Base-by-base conservation (phyloP, 1,284 basidiomycete species). In the Boletus subluridellus region DNA sequence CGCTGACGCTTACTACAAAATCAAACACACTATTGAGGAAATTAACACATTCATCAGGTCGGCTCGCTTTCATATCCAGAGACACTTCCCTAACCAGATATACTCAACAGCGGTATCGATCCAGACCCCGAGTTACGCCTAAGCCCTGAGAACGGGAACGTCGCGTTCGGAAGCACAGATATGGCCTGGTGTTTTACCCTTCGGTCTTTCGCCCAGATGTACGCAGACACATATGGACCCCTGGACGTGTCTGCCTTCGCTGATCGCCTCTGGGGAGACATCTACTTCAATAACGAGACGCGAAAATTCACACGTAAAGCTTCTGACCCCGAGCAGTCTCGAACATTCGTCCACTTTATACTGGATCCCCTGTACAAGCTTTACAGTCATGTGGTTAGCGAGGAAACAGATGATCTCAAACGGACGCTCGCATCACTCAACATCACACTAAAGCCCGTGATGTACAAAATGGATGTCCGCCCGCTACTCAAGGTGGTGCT, bases 181-280 rank as follows among this genome's bases (percentile, higher is more conserved):
- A 96, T 96, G 92, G 89, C 87, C 52, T 99, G 95, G 92, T 96
- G 93, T 73, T 99, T 99, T 73, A 98, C 97, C 7, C 80, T 99
- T 52, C 82, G 84, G 45, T 95, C 94, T 14, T 99, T 99, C 73
- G 95, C 97, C 11, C 85, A 92, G 76, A 92, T 99, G 88, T 99
- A 99, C 73, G 89, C 94, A 8, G 92, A 98, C 68, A 91, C 92
- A 10, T 97, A 88, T 68, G 91, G 92, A 83, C 77, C 81, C 28
- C 70, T 92, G 34, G 86, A 92, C 64, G 82, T 89, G 15, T 65
- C 76, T 38, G 78, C 82, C 2, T 91, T 92, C 65, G 93, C 95
- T 17, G 84, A 86, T 66, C 86, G 97, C 42, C 84, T 99, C 12
- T 99, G 97, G 97, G 97, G 97, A 30, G 96, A 99, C 76, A 94